Evolutionary conservation across 148 eudicot genomes (phyloP), one percentile per base, ranked within the genome.

Genomic region (Cornus controversa): DNA sequence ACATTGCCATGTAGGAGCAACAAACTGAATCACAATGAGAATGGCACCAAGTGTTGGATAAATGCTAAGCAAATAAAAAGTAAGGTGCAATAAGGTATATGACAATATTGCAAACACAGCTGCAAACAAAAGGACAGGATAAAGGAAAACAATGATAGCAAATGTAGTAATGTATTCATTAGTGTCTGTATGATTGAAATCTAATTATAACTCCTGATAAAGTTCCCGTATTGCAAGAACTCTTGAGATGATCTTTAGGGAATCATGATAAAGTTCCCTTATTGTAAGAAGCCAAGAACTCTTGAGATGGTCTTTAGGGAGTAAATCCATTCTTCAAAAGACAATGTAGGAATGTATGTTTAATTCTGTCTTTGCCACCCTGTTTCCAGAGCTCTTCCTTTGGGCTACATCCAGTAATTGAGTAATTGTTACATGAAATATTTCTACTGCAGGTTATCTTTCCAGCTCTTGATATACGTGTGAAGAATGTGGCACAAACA

Each of bases 381-480:
- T 74, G 28, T 37, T 26, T 60, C 16, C 23, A 14, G 23, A 40
- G 31, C 29, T 3, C 34, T 31, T 31, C 34, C 34, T 31, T 31
- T 31, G 2, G 34, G 34, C 34, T 31, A 31, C 34, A 31, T 31
- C 34, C 34, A 31, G 34, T 31, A 2, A 31, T 37, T 6, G 67
- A 31, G 34, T 31, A 2, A 31, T 37, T 6, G 67, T 66, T 26
- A 66, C 63, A 66, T 54, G 22, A 14, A 54, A 54, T 76, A 45
- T 67, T 66, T 71, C 20, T 23, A 67, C 64, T 71, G 67, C 89
- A 92, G 97, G 97, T 92, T 37, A 90, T 92, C 26, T 92, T 92
- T 77, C 97, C 97, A 63, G 92, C 94, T 69, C 94, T 92, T 73
- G 97, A 92, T 80, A 90, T 85, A 74, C 92, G 97, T 74, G 94